Conservation (phyloP, 2,329 filamentous ascomycete species). For the Hysterium pulicare region DNA sequence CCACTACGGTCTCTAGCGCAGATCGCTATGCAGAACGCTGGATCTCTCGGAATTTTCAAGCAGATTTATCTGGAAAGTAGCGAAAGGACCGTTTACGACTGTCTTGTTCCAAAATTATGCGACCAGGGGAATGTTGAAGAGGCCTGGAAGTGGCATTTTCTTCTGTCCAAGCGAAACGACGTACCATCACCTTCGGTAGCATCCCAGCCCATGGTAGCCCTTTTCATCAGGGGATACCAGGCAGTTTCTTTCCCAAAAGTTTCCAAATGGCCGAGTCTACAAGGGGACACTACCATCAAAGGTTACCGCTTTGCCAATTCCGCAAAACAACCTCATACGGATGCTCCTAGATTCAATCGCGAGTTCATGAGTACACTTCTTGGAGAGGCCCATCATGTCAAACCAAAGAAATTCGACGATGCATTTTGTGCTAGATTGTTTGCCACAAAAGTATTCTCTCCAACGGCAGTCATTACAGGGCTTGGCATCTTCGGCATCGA, state of each 20-base stretch:
- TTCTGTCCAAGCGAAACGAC: conserved; percentile 37
- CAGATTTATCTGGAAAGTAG: conserved; percentile 38
- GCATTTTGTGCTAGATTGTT: conserved; percentile 75
- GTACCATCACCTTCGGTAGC: conserved; percentile 33
- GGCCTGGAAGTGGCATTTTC: conserved; percentile 40
- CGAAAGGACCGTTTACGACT: conserved; percentile 42
- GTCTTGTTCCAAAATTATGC: conserved; percentile 35
- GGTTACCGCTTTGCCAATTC: neutral
- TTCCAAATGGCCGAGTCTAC: neutral
- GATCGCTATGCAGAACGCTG: conserved; percentile 1
- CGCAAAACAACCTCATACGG: neutral
- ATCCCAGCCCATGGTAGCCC: conserved; percentile 24
- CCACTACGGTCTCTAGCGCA: conserved; percentile 16
- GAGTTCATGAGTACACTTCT: conserved; percentile 32
- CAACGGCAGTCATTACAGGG: conserved; percentile 68
- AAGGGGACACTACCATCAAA: conserved; percentile 1
- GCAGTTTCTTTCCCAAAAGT: conserved; percentile 4
- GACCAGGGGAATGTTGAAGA: conserved; percentile 18
- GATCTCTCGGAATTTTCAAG: conserved; percentile 24
- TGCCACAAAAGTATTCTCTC: conserved; percentile 69
- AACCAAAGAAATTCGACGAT: conserved; percentile 53
- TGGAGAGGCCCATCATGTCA: conserved; percentile 42
- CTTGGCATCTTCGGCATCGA: conserved; percentile 68
- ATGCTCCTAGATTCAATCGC: conserved; percentile 20
- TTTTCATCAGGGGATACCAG: conserved; percentile 26